Evolutionary conservation across 352 stramenopile genomes (phyloP), one percentile per base, ranked within the genome.

Genomic region (Thraustochytrium striatum): DNA sequence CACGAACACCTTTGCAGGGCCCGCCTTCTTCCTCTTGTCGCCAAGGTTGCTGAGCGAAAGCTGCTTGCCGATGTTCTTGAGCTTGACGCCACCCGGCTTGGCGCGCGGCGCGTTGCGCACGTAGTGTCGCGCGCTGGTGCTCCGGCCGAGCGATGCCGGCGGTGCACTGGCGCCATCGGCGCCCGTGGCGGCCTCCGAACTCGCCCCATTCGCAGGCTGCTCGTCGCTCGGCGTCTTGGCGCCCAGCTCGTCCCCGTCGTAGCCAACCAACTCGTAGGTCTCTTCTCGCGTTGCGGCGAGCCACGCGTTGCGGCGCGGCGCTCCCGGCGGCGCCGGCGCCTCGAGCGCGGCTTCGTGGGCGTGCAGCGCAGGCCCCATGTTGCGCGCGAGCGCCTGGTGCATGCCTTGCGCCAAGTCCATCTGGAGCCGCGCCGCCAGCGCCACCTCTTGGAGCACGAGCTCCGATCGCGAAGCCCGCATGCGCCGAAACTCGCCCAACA

Each of bases 51-150:
- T 47, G 7, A 75, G 8, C 0, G 65, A 62, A n/a, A 75, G 65
- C 39, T 75, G 65, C 19, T 41, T 41, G 47, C 65, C 65, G 36
- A 75, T 58, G 32, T 75, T 61, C 50, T 61, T 75, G 39, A 75
- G 44, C 16, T 43, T 55, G 30, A 61, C 65, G 1, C 53, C 35
- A n/a, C n/a, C n/a, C n/a, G n/a, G n/a, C 52, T 75, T 75, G 39
- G 33, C 52, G 2, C 65, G 39, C 30, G 65, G 65, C 44, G 65
- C 65, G 47, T 75, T 75, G 8, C 65, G 65, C 9, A 38, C 65
- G 39, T 75, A 75, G 30, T 75, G 65, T 28, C n/a, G 16, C 19
- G 61, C 61, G 32, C 61, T 72, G 9, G 61, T 7, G 7, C 2
- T 9, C 11, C 61, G 38, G 8, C 2, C 30, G 7, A 72, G 13